Percentiles rank a stretch among this genome's conserved stretches.
phyloP scores from a whole-genome alignment of 2,329 filamentous ascomycete genomes.

The Capronia americana region DNA sequence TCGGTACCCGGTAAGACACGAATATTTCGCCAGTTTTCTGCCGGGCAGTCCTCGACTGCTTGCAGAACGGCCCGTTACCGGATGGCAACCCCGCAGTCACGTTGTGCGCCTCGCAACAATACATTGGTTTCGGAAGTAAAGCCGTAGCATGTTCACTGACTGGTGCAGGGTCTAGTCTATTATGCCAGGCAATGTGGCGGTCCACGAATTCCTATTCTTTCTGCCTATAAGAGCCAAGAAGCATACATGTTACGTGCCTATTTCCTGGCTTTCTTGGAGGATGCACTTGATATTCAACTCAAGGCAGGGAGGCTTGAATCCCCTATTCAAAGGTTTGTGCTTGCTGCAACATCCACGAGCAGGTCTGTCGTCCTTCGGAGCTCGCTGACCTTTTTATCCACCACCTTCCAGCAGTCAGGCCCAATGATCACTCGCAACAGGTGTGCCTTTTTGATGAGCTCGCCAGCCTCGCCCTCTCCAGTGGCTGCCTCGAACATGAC shows the following conservation, averaged over 20 bases:
- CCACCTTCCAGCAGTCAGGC: constrained; percentile 44
- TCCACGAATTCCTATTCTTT: neutral
- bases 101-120: neutral
- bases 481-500: constrained; percentile 50
- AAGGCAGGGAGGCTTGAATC: neutral
- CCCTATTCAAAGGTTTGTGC: constrained; percentile 27
- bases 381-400: constrained; percentile 37
- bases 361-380: constrained; percentile 28
- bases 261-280: neutral
- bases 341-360: constrained; percentile 28
- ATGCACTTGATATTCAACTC: neutral
- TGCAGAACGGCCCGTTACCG: constrained; percentile 3
- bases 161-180: neutral
- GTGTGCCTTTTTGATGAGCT: constrained; percentile 45
- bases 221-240: neutral
- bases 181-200: no score
- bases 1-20: neutral
- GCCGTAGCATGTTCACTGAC: neutral
- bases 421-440: constrained; percentile 47
- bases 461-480: constrained; percentile 44
- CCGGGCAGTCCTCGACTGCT: neutral
- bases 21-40: neutral
- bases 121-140: neutral
- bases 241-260: neutral
- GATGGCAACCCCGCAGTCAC: neutral